Evolutionary conservation across 2,329 filamentous ascomycete species (phyloP).

Genomic region (Stenocarpella maydis): DNA sequence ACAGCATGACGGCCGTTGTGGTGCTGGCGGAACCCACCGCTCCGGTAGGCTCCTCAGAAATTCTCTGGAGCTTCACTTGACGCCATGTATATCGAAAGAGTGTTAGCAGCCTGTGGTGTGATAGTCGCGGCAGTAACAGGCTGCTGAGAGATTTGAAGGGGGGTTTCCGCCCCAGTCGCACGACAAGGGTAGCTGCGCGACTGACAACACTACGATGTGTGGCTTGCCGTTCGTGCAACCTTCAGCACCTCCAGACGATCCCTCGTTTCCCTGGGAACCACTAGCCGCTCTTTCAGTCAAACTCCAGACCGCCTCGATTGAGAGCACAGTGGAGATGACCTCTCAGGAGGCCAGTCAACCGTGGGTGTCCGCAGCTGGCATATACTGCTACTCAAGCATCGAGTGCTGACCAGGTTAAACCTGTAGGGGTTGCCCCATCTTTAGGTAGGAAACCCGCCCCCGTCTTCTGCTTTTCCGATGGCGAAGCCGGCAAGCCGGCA

Average conservation of each 20-base stretch:
- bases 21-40: conserved; percentile 22
- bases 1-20: conserved; percentile 16
- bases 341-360: background rate
- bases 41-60: conserved; percentile 21
- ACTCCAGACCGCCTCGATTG: conserved; percentile 5
- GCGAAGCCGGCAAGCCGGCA: background rate
- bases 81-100: background rate
- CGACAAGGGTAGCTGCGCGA: conserved; percentile 24
- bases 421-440: conserved; percentile 5
- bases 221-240: conserved; percentile 17
- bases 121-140: conserved; percentile 16
- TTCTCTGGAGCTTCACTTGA: conserved; percentile 1
- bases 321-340: background rate
- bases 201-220: conserved; percentile 29
- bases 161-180: conserved; percentile 12
- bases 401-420: background rate
- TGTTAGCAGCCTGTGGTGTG: conserved; percentile 22
- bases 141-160: conserved; percentile 22
- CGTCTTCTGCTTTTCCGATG: background rate
- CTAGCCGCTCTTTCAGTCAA: background rate
- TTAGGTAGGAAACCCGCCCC: background rate
- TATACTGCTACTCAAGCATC: conserved; percentile 3
- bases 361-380: conserved; percentile 3
- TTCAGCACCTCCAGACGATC: conserved; percentile 11
- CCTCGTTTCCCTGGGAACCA: conserved; percentile 26